phyloP scores from a whole-genome alignment of 2,329 filamentous ascomycete genomes.

The Balansia obtecta region DNA sequence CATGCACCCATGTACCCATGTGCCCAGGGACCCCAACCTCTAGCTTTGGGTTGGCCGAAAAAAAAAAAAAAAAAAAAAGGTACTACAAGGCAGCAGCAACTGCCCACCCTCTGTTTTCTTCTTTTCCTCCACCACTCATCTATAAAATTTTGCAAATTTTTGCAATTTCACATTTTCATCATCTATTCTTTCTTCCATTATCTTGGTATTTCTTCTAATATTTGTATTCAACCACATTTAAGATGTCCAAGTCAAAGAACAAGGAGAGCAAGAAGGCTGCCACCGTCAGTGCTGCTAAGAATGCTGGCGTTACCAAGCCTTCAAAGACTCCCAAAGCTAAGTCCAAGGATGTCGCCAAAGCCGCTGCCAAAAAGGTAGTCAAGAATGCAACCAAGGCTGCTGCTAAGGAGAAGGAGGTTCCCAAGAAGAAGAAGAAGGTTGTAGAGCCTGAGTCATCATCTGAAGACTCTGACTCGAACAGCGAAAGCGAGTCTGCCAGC shows the following conservation, averaged over 20 bases:
- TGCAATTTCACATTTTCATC: not conserved
- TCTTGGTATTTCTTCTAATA: not conserved
- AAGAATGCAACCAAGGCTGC: conserved; percentile 34
- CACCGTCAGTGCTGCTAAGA: conserved; percentile 46
- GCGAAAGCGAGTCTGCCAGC: conserved; percentile 14
- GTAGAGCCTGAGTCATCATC: conserved; percentile 28
- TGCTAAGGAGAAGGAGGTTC: conserved; percentile 28
- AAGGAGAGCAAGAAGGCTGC: conserved; percentile 40
- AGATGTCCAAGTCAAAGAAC: conserved; percentile 57
- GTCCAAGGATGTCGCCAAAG: conserved; percentile 55
- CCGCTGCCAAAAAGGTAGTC: conserved; percentile 36
- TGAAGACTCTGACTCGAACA: conserved; percentile 24
- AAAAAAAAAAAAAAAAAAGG: conserved; percentile 9
- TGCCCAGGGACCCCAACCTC: too few species aligned
- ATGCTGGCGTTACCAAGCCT: conserved; percentile 54
- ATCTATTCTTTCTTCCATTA: not conserved
- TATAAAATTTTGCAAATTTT: not conserved
- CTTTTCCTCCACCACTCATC: not conserved
- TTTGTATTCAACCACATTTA: not conserved
- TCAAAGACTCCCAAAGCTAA: conserved; percentile 52
- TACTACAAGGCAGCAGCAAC: not conserved
- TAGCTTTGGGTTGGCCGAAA: conserved; percentile 11
- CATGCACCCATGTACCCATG: too few species aligned
- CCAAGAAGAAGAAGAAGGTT: conserved; percentile 38
- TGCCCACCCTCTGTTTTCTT: conserved; percentile 6